These are phyloP conservation scores for Venturiaceae sp. DNA, from an alignment of 2,329 filamentous ascomycete genomes.

Conservation along the genomic window DNA sequence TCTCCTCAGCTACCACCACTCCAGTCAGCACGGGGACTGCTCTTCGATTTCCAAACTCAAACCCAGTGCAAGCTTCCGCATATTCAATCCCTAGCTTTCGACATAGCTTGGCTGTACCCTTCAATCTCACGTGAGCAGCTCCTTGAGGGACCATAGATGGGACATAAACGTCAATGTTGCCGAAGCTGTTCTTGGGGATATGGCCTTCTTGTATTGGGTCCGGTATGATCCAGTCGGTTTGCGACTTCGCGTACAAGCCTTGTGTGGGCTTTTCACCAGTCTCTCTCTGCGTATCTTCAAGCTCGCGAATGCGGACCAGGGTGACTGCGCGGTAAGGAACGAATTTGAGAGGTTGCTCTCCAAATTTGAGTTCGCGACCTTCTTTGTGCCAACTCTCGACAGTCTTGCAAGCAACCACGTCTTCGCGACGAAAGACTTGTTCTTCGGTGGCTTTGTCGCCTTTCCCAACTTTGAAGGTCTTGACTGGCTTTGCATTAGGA, in stretches of 20 bases:
- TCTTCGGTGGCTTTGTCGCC: constrained; percentile 64
- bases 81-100: constrained; percentile 78
- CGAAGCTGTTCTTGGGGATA: constrained; percentile 90
- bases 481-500: constrained; percentile 57
- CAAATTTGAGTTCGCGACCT: constrained; percentile 63
- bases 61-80: constrained; percentile 90
- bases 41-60: constrained; percentile 92
- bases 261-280: constrained; percentile 79
- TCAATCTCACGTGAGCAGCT: constrained; percentile 72
- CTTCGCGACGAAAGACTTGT: constrained; percentile 68
- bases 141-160: constrained; percentile 85
- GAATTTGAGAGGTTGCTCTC: constrained; percentile 68
- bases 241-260: constrained; percentile 70
- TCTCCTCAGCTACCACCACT: constrained; percentile 76
- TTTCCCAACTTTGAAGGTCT: constrained; percentile 66
- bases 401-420: constrained; percentile 79
- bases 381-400: constrained; percentile 98
- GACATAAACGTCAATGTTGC: constrained; percentile 93
- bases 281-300: constrained; percentile 72
- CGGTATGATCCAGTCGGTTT: constrained; percentile 95
- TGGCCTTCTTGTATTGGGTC: constrained; percentile 72
- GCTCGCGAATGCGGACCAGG: constrained; percentile 73
- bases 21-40: constrained; percentile 87
- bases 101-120: constrained; percentile 70
- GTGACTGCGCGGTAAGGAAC: constrained; percentile 91